Conservation (phyloP, 257 asterid species). For the Ehretia macrophylla region DNA sequence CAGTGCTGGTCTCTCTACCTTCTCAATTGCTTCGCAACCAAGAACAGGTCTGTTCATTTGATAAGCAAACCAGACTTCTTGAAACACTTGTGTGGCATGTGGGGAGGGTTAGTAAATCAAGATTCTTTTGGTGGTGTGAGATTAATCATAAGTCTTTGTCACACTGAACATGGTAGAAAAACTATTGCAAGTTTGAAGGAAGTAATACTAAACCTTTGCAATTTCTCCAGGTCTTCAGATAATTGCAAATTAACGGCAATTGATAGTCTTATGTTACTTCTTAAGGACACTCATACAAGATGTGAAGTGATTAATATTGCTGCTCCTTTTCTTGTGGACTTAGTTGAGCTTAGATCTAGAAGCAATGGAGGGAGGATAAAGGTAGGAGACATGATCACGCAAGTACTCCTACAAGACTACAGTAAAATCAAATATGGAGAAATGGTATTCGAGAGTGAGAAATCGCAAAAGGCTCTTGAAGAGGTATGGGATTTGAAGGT, state of each 20-base stretch:
- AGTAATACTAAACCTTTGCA: constrained; percentile 9
- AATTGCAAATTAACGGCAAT: constrained; percentile 21
- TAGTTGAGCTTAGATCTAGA: constrained; percentile 25
- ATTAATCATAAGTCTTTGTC: constrained; percentile 24
- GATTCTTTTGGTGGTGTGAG: constrained; percentile 24
- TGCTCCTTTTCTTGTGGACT: constrained; percentile 24
- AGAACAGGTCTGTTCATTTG: constrained; percentile 8
- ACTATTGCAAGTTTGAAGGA: constrained; percentile 12
- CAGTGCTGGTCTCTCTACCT: constrained; percentile 28
- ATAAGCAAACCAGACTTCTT: constrained; percentile 18
- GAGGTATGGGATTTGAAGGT: constrained; percentile 29
- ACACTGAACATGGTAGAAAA: constrained; percentile 21
- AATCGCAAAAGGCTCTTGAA: constrained; percentile 11
- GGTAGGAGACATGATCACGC: constrained; percentile 19
- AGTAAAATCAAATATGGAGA: constrained; percentile 17
- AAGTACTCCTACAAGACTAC: constrained; percentile 20
- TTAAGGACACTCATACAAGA: constrained; percentile 24
- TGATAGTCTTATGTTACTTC: constrained; percentile 24
- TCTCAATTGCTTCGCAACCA: constrained; percentile 23
- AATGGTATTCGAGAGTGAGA: constrained; percentile 1
- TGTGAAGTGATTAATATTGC: constrained; percentile 8
- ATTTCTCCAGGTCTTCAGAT: constrained; percentile 25
- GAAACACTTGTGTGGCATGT: constrained; percentile 16
- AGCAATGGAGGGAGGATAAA: constrained; percentile 10
- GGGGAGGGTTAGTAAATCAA: constrained; percentile 25